Base-by-base conservation (phyloP, 2,329 filamentous ascomycete species). In the Hypoxylon sp. region DNA sequence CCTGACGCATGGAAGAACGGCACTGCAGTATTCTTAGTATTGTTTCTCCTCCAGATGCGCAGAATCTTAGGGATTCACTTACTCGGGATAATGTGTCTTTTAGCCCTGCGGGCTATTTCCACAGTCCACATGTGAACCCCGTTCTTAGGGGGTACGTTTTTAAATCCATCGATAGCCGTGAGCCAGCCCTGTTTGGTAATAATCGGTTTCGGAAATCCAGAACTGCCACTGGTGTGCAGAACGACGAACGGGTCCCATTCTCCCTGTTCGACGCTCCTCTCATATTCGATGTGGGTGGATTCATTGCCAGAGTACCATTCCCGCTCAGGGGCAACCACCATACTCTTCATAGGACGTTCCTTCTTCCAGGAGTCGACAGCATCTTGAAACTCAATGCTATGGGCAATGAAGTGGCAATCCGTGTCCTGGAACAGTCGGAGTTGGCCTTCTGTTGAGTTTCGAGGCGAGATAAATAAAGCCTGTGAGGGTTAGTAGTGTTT, bases 171-270 rank as follows among this genome's bases (percentile, higher is more conserved):
- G 1, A 62, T 64, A 17, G 79, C 71, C 0, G 79, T 75, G 14
- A 81, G 6, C 75, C 80, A 79, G n/a, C 82, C 82, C 5, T 82
- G 78, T 6, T 74, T 71, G 30, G 75, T 73, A 10, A 82, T 63
- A 17, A 85, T 77, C 1, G 83, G 82, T 69, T 83, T 84, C 0
- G 83, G 83, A 2, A 83, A 75, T 0, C 83, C 83, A 0, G 83
- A 84, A 43, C 79, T 82, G 4, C 83, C 83, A 59, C 81, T 83
- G 0, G 82, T 84, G 72, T 85, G 83, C 13, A 84, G 70, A 2
- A 83, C 76, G 2, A 79, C 56, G 4, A 81, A 61, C 0, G 83
- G 82, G 9, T 84, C 81, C 75, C 78, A 80, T 61, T 78, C 70
- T 0, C 77, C 81, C 50, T 83, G 73, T 3, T 82, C 80, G 32